These are phyloP conservation scores for Conticribra weissflogii DNA, from an alignment of 108 stramenopile species.

Conservation along the genomic window DNA sequence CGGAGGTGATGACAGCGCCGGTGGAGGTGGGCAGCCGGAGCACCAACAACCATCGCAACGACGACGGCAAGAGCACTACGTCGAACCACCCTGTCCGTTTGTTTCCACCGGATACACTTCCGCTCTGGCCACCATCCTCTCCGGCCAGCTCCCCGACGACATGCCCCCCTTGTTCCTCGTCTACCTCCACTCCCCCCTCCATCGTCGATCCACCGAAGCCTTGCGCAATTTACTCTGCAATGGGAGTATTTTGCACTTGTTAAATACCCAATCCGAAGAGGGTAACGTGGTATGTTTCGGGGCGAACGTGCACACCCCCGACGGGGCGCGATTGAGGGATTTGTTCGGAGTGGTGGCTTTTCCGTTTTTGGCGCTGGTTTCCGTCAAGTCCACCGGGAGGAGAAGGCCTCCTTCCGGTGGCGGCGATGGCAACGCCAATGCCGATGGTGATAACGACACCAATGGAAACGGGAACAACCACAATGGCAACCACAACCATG, in stretches of 20 bases:
- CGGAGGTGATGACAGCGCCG: conserved; percentile 4
- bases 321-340: conserved; percentile 67
- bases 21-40: neutral
- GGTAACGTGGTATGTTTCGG: conserved; percentile 52
- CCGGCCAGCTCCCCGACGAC: conserved; percentile 9
- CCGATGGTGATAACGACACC: conserved; percentile 4
- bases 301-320: conserved; percentile 70
- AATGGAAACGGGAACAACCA: neutral
- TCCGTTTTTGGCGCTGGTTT: conserved; percentile 69
- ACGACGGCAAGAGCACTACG: conserved; percentile 42
- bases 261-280: conserved; percentile 20
- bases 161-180: conserved; percentile 58
- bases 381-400: conserved; percentile 50
- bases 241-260: conserved; percentile 49
- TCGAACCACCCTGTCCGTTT: conserved; percentile 53
- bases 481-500: conserved; percentile 6
- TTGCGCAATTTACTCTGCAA: conserved; percentile 60
- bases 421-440: neutral
- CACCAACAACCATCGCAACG: conserved; percentile 9
- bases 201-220: conserved; percentile 42
- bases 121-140: too few species aligned
- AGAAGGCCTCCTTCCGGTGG: too few species aligned
- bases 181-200: conserved; percentile 77
- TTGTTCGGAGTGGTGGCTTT: conserved; percentile 63
- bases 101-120: conserved; percentile 45